Percentiles rank a stretch among this genome's conserved stretches.
Evolutionary conservation across 2,329 filamentous ascomycete genomes (phyloP).

Genomic region (Epichloe hybrida): DNA sequence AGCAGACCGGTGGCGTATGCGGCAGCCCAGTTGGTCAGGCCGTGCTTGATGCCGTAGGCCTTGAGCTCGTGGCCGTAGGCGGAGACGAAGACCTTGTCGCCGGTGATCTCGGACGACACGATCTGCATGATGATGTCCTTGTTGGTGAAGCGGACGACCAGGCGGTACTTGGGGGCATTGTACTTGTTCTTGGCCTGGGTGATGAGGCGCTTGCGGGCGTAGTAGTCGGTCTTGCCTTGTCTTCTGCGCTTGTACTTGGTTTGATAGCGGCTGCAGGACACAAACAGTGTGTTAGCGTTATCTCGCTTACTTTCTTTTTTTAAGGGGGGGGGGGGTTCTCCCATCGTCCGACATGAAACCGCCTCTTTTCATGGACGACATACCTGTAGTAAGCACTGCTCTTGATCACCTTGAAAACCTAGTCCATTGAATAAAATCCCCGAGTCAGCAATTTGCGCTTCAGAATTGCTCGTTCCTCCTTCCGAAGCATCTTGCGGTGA

Average conservation of each 20-base stretch:
- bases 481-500: conserved; percentile 99
- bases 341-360: too few relatives aligned
- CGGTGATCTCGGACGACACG: conserved; percentile 86
- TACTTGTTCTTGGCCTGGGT: conserved; percentile 99
- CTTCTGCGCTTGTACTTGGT: conserved; percentile 99
- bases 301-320: too few relatives aligned
- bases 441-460: conserved; percentile 99
- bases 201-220: conserved; percentile 98
- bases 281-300: background rate
- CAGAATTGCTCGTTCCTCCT: conserved; percentile 48
- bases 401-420: conserved; percentile 91
- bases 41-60: conserved; percentile 94
- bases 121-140: conserved; percentile 98
- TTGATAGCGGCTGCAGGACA: conserved; percentile 70
- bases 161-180: conserved; percentile 98
- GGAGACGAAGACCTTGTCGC: conserved; percentile 89
- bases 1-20: conserved; percentile 95
- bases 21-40: conserved; percentile 98
- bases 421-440: conserved; percentile 29
- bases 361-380: background rate
- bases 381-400: conserved; percentile 98
- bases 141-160: conserved; percentile 99
- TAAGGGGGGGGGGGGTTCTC: too few relatives aligned
- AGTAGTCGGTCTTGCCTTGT: conserved; percentile 99
- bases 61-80: conserved; percentile 97